phyloP scores from a whole-genome alignment of 1,284 basidiomycete genomes.

The Cronartium ribicola region DNA sequence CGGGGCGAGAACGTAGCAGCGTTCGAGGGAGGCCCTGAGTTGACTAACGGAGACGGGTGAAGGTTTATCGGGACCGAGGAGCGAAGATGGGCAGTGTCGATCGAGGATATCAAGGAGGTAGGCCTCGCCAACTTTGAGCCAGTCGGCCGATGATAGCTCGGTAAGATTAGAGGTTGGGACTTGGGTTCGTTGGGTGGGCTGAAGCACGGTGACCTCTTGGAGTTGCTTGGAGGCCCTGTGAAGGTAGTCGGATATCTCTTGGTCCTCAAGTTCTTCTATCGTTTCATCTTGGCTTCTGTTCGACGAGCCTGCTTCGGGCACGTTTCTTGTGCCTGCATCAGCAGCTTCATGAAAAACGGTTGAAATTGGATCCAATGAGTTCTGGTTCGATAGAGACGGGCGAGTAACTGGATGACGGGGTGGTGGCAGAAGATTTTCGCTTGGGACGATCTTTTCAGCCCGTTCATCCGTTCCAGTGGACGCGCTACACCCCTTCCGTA shows the following conservation, averaged over 20 bases:
- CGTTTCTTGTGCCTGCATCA: no score
- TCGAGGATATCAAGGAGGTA: slow-evolving; percentile 25
- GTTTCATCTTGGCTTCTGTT: not conserved
- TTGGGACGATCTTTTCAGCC: no score
- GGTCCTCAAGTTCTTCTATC: slow-evolving; percentile 12
- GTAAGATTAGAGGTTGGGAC: slow-evolving; percentile 17
- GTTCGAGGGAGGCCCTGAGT: slow-evolving; percentile 19
- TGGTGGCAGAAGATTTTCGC: no score
- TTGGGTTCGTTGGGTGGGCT: not conserved
- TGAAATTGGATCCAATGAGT: no score
- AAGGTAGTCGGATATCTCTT: slow-evolving; percentile 30
- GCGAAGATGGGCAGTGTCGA: slow-evolving; percentile 14
- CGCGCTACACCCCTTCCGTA: no score
- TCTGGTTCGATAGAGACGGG: no score
- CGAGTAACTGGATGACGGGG: no score
- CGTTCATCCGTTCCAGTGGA: no score
- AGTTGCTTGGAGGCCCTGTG: slow-evolving; percentile 32
- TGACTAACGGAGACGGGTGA: slow-evolving; percentile 18
- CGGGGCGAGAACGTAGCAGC: slow-evolving; percentile 22
- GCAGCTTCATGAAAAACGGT: no score
- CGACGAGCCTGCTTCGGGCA: no score
- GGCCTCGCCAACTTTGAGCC: slow-evolving; percentile 19
- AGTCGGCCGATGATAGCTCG: slow-evolving; percentile 6
- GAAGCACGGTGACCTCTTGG: slow-evolving; percentile 19
- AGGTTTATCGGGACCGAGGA: not conserved